Conservation (phyloP, 306 rosid genomes). For the Senna siamea region DNA sequence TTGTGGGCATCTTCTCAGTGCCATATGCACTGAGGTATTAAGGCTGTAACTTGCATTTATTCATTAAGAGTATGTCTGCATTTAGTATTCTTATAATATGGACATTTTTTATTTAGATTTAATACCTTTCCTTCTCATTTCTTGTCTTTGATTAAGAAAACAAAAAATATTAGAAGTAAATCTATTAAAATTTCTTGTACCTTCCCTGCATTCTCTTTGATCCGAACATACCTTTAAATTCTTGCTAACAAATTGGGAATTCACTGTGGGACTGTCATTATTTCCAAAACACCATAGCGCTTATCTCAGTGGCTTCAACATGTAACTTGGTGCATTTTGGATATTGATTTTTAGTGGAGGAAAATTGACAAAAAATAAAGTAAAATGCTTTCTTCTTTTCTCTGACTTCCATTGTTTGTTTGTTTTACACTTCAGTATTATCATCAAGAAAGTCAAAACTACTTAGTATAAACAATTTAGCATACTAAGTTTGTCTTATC, state of each 20-base stretch:
- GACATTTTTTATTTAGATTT: no score
- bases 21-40: neutral
- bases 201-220: no score
- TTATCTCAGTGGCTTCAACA: neutral
- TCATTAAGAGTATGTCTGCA: no score
- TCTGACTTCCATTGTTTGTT: slow-evolving; percentile 3
- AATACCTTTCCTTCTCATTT: no score
- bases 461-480: slow-evolving; percentile 16
- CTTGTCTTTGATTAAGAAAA: no score
- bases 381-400: slow-evolving; percentile 12
- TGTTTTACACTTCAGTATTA: neutral
- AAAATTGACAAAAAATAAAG: neutral
- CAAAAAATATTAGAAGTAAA: no score
- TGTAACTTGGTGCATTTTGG: neutral
- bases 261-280: neutral
- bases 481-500: slow-evolving; percentile 27
- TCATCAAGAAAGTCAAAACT: slow-evolving; percentile 1
- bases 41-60: neutral
- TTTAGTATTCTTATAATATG: no score
- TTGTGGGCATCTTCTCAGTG: neutral
- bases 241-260: neutral
- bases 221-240: no score
- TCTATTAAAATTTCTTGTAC: no score
- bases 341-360: neutral
- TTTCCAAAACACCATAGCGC: neutral